These are phyloP conservation scores for Cylindrotheca closterium DNA, from an alignment of 108 stramenopile genomes.

Conservation along the genomic window DNA sequence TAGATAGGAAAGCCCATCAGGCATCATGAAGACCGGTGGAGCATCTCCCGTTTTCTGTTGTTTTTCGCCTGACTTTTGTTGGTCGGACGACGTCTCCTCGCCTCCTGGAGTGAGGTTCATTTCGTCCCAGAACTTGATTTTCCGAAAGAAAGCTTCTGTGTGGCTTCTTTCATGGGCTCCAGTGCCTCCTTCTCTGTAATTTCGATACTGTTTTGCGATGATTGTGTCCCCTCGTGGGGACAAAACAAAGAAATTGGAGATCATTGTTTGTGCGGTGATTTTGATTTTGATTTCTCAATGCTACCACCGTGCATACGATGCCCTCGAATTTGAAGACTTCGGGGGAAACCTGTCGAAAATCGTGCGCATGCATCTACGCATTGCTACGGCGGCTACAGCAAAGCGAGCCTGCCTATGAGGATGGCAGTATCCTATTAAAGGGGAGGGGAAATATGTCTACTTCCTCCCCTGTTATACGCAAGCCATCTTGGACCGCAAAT, in stretches of 20 bases:
- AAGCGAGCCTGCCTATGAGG: too few species aligned
- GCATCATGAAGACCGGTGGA: conserved; percentile 90
- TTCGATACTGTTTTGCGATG: conserved; percentile 92
- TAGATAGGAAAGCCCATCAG: conserved; percentile 91
- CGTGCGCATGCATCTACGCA: too few species aligned
- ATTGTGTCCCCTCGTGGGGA: conserved; percentile 99
- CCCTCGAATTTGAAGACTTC: too few species aligned
- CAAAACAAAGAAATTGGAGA: conserved; percentile 95
- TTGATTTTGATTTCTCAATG: too few species aligned
- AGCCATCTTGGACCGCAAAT: too few species aligned
- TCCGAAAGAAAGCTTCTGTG: conserved; percentile 95
- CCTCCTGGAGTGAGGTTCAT: conserved; percentile 2
- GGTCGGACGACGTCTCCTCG: background rate
- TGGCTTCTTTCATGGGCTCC: conserved; percentile 84
- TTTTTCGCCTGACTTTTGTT: conserved; percentile 5
- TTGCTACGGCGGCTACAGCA: too few species aligned
- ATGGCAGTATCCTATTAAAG: too few species aligned
- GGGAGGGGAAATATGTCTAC: too few species aligned
- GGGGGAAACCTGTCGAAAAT: too few species aligned
- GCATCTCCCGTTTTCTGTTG: conserved; percentile 65
- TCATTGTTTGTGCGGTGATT: conserved; percentile 51
- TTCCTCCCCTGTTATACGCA: too few species aligned
- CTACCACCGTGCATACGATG: too few species aligned
- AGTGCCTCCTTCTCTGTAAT: conserved; percentile 55
- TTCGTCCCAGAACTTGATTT: conserved; percentile 96